A percentile compares a stretch with the other conserved stretches of the same genome.
phyloP scores from a whole-genome alignment of 352 stramenopile genomes.

The Pythium dissimile region DNA sequence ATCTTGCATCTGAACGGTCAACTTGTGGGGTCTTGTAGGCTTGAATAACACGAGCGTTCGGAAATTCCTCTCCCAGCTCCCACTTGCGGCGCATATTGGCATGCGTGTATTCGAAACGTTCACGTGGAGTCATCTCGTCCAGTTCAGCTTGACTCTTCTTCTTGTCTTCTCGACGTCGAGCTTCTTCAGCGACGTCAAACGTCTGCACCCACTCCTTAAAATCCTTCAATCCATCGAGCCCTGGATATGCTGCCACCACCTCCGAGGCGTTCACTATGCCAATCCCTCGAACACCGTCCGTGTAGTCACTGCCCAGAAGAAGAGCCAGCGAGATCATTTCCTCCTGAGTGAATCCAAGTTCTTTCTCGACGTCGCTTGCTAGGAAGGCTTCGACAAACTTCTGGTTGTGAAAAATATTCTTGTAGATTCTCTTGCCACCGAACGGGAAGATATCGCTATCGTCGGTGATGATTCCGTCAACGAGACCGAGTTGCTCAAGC shows the following conservation, averaged over 20 bases:
- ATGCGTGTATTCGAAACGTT: slow-evolving; percentile 92
- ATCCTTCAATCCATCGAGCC: slow-evolving; percentile 85
- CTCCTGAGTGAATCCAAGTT: slow-evolving; percentile 91
- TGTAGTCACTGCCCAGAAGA: slow-evolving; percentile 97
- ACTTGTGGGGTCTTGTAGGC: slow-evolving; percentile 93
- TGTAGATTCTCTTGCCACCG: slow-evolving; percentile 94
- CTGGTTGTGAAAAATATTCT: slow-evolving; percentile 99
- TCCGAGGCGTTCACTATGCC: slow-evolving; percentile 83
- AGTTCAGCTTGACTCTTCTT: slow-evolving; percentile 55
- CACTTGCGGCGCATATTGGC: slow-evolving; percentile 88
- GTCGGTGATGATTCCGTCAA: slow-evolving; percentile 98
- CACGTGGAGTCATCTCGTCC: slow-evolving; percentile 38
- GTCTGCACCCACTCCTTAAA: slow-evolving; percentile 69
- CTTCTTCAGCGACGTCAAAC: slow-evolving; percentile 61
- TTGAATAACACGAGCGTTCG: slow-evolving; percentile 88
- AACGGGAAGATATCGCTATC: slow-evolving; percentile 96
- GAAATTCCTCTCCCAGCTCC: slow-evolving; percentile 92
- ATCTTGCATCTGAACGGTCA: slow-evolving; percentile 75
- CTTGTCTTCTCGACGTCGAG: slow-evolving; percentile 43
- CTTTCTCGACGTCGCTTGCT: slow-evolving; percentile 88
- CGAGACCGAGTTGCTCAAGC: slow-evolving; percentile 94
- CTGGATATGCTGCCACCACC: slow-evolving; percentile 76
- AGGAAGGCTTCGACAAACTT: slow-evolving; percentile 99
- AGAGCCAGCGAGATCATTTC: slow-evolving; percentile 91
- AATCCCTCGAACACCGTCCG: slow-evolving; percentile 72